Evolutionary conservation across 225 moss, liverwort and hornwort genomes (phyloP), one percentile per base, ranked within the genome.

Genomic region (Thuidium tamariscinum): DNA sequence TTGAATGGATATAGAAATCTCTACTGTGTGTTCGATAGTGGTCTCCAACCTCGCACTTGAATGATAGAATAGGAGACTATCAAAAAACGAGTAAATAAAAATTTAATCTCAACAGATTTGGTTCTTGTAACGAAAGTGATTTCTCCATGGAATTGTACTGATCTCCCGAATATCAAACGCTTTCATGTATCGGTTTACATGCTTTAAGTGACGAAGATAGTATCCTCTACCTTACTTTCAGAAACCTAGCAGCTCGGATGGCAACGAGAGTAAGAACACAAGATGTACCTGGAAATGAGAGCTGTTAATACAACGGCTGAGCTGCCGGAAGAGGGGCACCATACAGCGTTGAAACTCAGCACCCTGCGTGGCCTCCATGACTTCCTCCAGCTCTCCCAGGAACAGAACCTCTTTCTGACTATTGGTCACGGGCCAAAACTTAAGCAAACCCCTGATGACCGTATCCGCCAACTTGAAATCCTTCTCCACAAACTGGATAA

Each of bases 401-500:
- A 88, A 91, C 74, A 91, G 62, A 61, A 90, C 91, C 86, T 91
- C 91, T 77, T 91, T 91, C 83, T 88, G 88, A 73, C 89, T 88
- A 81, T 91, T 91, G 26, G 88, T 88, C 80, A 91, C 55, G 21
- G 91, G 91, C 90, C 89, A 91, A 60, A 73, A 88, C 81, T 88
- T 88, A 8, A 91, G 88, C 80, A 91, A 74, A 22, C 89, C 91
- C 83, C 91, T 76, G 46, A 91, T 91, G 52, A 91, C 89, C 32
- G 75, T 83, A 76, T 89, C 91, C 34, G 89, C 91, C 80, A 91
- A 81, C 83, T 91, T 89, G 72, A 86, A 89, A 86, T 91, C 91
- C 72, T 91, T 91, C 86, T 91, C 91, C 85, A 91, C 91, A 70
- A 89, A 91, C 70, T 89, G 89, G 83, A 89, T 91, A 54, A 91